A percentile compares a stretch with the other conserved stretches of the same genome.
These are phyloP conservation scores for Neofusicoccum parvum DNA, from an alignment of 2,329 filamentous ascomycete genomes.

Conservation along the genomic window DNA sequence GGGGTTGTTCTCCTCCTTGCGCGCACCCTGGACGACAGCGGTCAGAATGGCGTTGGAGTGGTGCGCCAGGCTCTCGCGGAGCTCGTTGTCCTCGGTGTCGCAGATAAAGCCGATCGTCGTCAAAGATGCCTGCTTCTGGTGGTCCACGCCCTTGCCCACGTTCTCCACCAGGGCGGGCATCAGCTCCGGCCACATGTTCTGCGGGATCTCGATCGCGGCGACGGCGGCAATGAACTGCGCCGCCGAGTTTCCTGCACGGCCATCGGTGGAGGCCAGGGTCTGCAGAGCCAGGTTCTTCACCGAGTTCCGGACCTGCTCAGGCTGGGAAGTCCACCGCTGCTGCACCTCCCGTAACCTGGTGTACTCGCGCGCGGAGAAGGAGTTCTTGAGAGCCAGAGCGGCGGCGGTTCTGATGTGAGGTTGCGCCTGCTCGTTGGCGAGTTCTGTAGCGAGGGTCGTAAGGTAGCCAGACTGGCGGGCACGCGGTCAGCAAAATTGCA, in stretches of 20 bases:
- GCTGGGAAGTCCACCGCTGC: slow-evolving; percentile 85
- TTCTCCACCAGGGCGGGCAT: slow-evolving; percentile 89
- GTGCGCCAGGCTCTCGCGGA: slow-evolving; percentile 75
- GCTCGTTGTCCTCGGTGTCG: slow-evolving; percentile 87
- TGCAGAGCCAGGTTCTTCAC: slow-evolving; percentile 91
- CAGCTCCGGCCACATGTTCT: slow-evolving; percentile 89
- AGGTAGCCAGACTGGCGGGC: slow-evolving; percentile 79
- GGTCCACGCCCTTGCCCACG: slow-evolving; percentile 81
- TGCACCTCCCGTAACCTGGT: slow-evolving; percentile 86
- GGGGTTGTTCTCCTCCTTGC: slow-evolving; percentile 89
- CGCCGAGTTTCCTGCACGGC: slow-evolving; percentile 82
- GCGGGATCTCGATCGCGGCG: slow-evolving; percentile 90
- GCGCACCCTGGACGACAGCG: slow-evolving; percentile 93
- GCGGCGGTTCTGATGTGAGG: slow-evolving; percentile 88
- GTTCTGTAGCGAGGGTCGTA: slow-evolving; percentile 85
- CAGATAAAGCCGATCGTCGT: slow-evolving; percentile 98
- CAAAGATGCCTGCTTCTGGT: slow-evolving; percentile 91
- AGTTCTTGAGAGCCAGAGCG: slow-evolving; percentile 96
- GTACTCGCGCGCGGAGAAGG: slow-evolving; percentile 91
- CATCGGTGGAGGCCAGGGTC: slow-evolving; percentile 77
- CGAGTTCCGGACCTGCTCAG: slow-evolving; percentile 79
- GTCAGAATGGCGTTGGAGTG: slow-evolving; percentile 98
- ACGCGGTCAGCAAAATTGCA: slow-evolving; percentile 22
- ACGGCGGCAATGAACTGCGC: slow-evolving; percentile 96
- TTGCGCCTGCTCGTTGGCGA: slow-evolving; percentile 85